Conservation (phyloP, 305 asterid species). For the Salvia sclarea region DNA sequence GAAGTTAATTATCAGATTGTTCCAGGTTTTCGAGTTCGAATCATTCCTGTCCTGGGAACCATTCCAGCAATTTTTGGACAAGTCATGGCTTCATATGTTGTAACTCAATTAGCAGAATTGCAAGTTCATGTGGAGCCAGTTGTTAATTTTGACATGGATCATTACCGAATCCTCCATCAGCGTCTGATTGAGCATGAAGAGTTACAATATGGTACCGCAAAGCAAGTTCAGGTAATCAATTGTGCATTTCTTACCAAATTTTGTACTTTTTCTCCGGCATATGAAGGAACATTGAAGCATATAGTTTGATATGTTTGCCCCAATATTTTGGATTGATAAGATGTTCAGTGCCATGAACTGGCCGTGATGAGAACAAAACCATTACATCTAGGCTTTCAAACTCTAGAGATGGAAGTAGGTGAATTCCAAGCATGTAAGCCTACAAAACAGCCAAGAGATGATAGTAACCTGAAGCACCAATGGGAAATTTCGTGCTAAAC, state of each 20-base stretch:
- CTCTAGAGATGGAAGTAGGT: neutral
- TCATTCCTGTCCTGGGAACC: constrained; percentile 94
- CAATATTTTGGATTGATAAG: neutral
- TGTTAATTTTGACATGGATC: constrained; percentile 83
- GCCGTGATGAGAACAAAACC: neutral
- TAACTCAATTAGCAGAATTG: constrained; percentile 74
- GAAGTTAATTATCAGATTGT: constrained; percentile 63
- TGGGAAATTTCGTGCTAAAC: neutral
- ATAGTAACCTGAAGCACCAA: neutral
- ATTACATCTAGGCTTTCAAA: neutral
- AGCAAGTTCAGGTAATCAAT: constrained; percentile 69
- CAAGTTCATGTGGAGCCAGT: constrained; percentile 87
- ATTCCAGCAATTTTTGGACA: constrained; percentile 98
- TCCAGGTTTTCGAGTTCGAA: constrained; percentile 96
- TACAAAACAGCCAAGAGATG: neutral
- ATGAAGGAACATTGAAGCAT: constrained; percentile 3
- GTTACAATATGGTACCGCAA: constrained; percentile 72
- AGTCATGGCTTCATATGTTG: constrained; percentile 91
- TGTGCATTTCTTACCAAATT: constrained; percentile 21
- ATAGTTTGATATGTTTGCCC: constrained; percentile 16
- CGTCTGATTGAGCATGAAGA: constrained; percentile 96
- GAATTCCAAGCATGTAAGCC: neutral
- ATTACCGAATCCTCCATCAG: constrained; percentile 78
- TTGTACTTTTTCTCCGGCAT: constrained; percentile 21
- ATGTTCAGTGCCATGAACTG: neutral